A percentile compares a stretch with the other conserved stretches of the same genome.
phyloP scores from a whole-genome alignment of 2,329 filamentous ascomycete genomes.

The Xylaria arbuscula region DNA sequence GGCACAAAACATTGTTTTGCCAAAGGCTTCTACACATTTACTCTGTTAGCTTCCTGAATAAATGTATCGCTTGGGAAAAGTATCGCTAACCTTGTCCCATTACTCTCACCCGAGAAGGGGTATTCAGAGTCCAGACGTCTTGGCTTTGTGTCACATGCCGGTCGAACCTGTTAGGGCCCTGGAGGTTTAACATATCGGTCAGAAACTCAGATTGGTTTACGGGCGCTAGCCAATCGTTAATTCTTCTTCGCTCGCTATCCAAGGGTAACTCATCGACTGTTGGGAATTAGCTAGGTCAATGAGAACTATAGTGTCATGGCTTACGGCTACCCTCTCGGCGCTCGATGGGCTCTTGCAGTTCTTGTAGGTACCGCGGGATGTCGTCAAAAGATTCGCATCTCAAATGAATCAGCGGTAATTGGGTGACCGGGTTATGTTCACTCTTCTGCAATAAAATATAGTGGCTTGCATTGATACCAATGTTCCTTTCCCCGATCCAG shows the following conservation, averaged over 20 bases:
- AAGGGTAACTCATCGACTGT: slow-evolving; percentile 20
- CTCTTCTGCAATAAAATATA: slow-evolving; percentile 28
- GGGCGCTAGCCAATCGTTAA: slow-evolving; percentile 34
- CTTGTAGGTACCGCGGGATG: slow-evolving; percentile 24
- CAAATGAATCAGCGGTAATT: slow-evolving; percentile 31
- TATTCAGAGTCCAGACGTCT: slow-evolving; percentile 27
- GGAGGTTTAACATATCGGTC: slow-evolving; percentile 26
- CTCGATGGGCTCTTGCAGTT: slow-evolving; percentile 14
- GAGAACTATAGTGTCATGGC: neutral
- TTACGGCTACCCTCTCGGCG: slow-evolving; percentile 32
- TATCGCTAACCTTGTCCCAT: slow-evolving; percentile 19
- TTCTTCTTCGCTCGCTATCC: slow-evolving; percentile 21
- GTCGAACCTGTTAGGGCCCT: slow-evolving; percentile 25
- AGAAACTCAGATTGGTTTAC: slow-evolving; percentile 34
- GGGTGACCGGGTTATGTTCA: slow-evolving; percentile 26
- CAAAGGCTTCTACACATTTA: slow-evolving; percentile 25
- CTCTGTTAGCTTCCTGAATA: neutral
- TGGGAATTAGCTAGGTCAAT: neutral
- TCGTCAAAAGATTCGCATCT: slow-evolving; percentile 22
- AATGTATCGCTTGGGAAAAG: neutral
- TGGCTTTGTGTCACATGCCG: slow-evolving; percentile 19
- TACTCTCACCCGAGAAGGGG: slow-evolving; percentile 21
- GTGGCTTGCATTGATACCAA: slow-evolving; percentile 15
- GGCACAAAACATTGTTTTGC: slow-evolving; percentile 39
- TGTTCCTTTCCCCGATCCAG: slow-evolving; percentile 33